Evolutionary conservation across 129 eudicot species (phyloP), one percentile per base, ranked within the genome.

Genomic region (Helianthus tuberosus): DNA sequence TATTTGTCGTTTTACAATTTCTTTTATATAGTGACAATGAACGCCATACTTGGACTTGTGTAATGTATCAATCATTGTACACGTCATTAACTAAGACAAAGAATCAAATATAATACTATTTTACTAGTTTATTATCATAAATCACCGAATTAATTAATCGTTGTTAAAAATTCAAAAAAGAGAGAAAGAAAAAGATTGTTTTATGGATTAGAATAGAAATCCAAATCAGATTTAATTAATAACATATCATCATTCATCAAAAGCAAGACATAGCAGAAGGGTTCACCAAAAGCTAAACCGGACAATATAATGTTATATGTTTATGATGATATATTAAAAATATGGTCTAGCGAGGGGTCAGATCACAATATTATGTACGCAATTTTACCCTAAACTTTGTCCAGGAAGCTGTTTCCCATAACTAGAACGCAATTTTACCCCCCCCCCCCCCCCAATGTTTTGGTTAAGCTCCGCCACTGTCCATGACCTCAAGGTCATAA

Each of bases 31-130:
- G 55, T 35, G 57, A 11, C 36, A 75, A 46, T 73, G 3, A 60
- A 67, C 43, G 74, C 48, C 23, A 65, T 5, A 14, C 41, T 77
- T 68, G 81, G 81, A 68, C 64, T 68, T 17, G 71, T 69, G 76
- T 62, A 23, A 10, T 69, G 71, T 27, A 36, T 77, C 76, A 77
- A 69, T 69, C 47, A 77, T 77, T 69, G 60, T 77, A 60, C 65
- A 61, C 32, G 71, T 36, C 11, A 69, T 77, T 35, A 77, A 20
- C 43, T 15, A 35, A 39, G 8, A 9, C 51, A 51, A 35, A 5
- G 9, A 61, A 38, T 47, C 14, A 4, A 57, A 20, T 57, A 53
- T 53, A 53, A 15, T 53, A 15, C 3, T 17, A 15, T 53, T 53
- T 53, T 53, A 16, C 10, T 54, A 10, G 11, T 43, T 43, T 43